These are phyloP conservation scores for Lepiota brunneoincarnata DNA, from an alignment of 768 basidiomycete species.

Conservation along the genomic window DNA sequence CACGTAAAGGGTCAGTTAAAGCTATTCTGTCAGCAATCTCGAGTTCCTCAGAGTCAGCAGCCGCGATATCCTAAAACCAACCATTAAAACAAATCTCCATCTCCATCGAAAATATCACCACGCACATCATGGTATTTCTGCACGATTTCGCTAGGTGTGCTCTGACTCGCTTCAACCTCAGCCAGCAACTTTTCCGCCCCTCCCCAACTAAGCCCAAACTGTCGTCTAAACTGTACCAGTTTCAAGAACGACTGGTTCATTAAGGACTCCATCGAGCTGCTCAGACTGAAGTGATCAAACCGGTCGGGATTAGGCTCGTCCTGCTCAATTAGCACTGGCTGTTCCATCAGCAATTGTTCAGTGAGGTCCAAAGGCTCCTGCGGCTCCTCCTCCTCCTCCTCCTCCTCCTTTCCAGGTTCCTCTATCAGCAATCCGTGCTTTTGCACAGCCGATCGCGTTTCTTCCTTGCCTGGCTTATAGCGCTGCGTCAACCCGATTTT, in stretches of 20 bases:
- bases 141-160: conserved; percentile 36
- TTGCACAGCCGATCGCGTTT: conserved; percentile 45
- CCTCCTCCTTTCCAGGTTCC: conserved; percentile 40
- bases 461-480: conserved; percentile 58
- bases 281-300: conserved; percentile 65
- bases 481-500: conserved; percentile 56
- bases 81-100: neutral
- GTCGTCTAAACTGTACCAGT: conserved; percentile 48
- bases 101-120: conserved; percentile 4
- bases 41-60: conserved; percentile 45
- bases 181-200: conserved; percentile 56
- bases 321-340: conserved; percentile 18
- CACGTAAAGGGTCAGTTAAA: conserved; percentile 57
- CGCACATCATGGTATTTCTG: conserved; percentile 27
- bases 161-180: conserved; percentile 44
- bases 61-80: conserved; percentile 28
- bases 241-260: conserved; percentile 55
- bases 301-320: conserved; percentile 35
- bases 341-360: conserved; percentile 17
- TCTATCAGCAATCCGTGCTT: conserved; percentile 46
- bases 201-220: conserved; percentile 63
- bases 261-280: conserved; percentile 58
- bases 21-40: conserved; percentile 34
- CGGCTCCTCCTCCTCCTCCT: conserved; percentile 35
- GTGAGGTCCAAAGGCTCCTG: neutral